phyloP scores from a whole-genome alignment of 345 rosid genomes.

The Citrus maxima region DNA sequence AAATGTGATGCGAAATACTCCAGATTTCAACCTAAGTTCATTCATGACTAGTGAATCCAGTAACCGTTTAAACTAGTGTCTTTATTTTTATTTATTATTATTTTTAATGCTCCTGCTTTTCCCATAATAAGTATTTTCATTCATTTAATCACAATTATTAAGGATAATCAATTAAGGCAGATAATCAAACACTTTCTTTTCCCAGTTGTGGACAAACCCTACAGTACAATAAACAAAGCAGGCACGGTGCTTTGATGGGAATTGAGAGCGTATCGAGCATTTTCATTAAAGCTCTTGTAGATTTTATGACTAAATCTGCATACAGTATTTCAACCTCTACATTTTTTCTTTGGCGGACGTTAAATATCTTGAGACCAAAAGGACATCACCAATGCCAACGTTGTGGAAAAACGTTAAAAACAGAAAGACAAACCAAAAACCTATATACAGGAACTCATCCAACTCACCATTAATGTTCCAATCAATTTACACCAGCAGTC shows the following conservation, averaged over 20 bases:
- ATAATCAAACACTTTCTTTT: background rate
- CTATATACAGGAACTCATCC: background rate
- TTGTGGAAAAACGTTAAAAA: background rate
- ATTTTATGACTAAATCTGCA: background rate
- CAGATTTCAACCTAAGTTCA: background rate
- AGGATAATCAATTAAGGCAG: background rate
- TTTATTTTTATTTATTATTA: too few relatives aligned
- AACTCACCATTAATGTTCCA: constrained; percentile 1
- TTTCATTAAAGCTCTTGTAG: background rate
- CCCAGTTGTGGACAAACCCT: too few relatives aligned
- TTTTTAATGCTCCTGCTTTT: background rate
- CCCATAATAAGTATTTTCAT: too few relatives aligned
- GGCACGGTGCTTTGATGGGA: background rate
- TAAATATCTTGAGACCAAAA: background rate
- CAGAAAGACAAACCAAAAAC: background rate
- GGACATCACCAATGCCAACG: background rate
- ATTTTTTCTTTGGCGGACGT: too few relatives aligned
- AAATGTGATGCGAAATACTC: background rate
- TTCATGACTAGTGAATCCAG: background rate
- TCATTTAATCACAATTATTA: background rate
- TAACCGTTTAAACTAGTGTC: background rate
- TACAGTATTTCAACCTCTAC: background rate
- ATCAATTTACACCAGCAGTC: constrained; percentile 5
- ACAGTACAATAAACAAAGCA: background rate
- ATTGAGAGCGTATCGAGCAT: background rate